These are phyloP conservation scores for Vitis rupestris DNA, from an alignment of 164 flowering plant species.

Conservation along the genomic window DNA sequence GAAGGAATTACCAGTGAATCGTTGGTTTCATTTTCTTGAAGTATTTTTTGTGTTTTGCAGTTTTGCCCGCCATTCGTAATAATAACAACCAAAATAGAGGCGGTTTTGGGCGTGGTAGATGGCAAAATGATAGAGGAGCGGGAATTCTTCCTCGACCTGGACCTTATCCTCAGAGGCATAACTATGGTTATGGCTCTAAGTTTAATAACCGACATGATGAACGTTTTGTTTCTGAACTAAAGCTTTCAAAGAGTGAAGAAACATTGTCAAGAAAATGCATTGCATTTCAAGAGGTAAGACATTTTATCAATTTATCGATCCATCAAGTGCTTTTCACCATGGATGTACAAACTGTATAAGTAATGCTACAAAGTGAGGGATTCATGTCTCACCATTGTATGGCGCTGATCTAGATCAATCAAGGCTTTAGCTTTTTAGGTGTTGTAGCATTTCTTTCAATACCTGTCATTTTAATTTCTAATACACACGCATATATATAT, in stretches of 20 bases:
- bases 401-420: no score
- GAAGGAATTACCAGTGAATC: no score
- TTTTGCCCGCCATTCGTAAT: constrained; percentile 62
- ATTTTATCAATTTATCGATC: no score
- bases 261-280: constrained; percentile 78
- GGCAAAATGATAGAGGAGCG: constrained; percentile 81
- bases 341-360: no score
- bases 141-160: constrained; percentile 93
- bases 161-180: constrained; percentile 63
- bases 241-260: constrained; percentile 88
- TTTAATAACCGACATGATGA: constrained; percentile 72
- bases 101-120: constrained; percentile 74
- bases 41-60: constrained; percentile 31
- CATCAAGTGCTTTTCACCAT: no score
- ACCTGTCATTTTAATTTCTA: no score
- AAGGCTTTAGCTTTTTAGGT: no score
- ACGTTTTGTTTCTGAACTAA: constrained; percentile 87
- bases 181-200: constrained; percentile 52
- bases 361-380: no score
- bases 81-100: constrained; percentile 54
- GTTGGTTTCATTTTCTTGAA: neutral
- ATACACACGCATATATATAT: no score
- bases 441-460: no score
- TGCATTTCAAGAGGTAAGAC: constrained; percentile 76
- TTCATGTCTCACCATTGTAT: no score